A percentile compares a stretch with the other conserved stretches of the same genome.
phyloP scores from a whole-genome alignment of 2,329 filamentous ascomycete genomes.

The Chaetomiaceae sp. region DNA sequence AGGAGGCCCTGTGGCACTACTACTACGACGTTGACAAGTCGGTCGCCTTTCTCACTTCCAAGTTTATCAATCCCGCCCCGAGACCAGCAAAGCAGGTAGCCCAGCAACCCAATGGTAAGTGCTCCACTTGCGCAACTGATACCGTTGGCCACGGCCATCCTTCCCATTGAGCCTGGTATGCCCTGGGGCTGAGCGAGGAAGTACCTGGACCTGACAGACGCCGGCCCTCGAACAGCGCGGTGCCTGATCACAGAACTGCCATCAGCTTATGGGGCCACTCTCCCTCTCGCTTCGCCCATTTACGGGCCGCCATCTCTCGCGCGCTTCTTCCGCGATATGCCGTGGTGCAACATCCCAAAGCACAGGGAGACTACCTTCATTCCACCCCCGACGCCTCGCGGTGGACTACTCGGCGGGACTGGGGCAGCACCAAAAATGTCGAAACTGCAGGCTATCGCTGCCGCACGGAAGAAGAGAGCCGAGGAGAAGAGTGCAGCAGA shows the following conservation, averaged over 20 bases:
- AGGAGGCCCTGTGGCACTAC: conserved; percentile 92
- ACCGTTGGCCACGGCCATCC: neutral
- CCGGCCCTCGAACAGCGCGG: neutral
- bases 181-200: conserved; percentile 17
- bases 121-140: conserved; percentile 10
- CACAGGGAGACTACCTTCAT: conserved; percentile 63
- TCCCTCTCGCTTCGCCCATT: neutral
- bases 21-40: conserved; percentile 90
- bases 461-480: conserved; percentile 78
- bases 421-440: conserved; percentile 67
- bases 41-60: conserved; percentile 72
- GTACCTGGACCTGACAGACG: conserved; percentile 9
- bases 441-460: conserved; percentile 86
- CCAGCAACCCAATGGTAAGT: conserved; percentile 26
- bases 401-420: conserved; percentile 74
- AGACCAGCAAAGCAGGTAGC: conserved; percentile 32
- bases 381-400: conserved; percentile 49
- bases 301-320: conserved; percentile 33
- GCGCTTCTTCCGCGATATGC: conserved; percentile 75
- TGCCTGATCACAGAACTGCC: neutral
- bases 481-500: conserved; percentile 45
- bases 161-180: conserved; percentile 8
- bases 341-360: conserved; percentile 73
- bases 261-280: neutral
- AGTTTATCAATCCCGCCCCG: conserved; percentile 43